Base-by-base conservation (phyloP, 306 rosid genomes). In the Medicago ruthenica region DNA sequence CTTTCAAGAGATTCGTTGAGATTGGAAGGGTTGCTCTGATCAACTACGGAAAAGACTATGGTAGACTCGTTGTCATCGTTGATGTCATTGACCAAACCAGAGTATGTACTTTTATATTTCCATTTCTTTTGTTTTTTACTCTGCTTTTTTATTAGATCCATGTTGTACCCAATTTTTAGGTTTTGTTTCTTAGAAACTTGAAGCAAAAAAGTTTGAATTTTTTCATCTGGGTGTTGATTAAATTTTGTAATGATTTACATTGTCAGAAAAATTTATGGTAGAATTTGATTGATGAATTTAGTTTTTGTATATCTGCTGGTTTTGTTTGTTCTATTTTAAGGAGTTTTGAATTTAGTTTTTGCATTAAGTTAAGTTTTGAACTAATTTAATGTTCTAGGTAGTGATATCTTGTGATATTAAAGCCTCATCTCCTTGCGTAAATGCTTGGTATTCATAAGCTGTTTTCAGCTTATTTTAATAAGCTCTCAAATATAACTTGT, bases 61-160 rank as follows among this genome's bases (percentile, higher is more conserved):
- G 70, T 17, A 64, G 22, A 64, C 15, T 64, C 27, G 70, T 64
- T 4, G 70, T 64, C 7, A 64, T 64, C 48, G 70, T 64, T 9
- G 99, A 95, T 58, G 92, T 95, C 76, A 79, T 92, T 22, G 97
- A 95, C 82, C 99, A 95, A 82, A 93, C 89, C 83, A 80, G 93
- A 70, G 97, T 93, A 27, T 39, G 15, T 41, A 44, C 40, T 13
- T 45, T 80, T 14, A 7, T 27, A 3, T 14, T 31, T 7, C 42
- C 2, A 14, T 31, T 61, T 61, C 18, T 7, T 40, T 31, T 24
- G 0, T 18, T 18, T 73, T 0, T 40, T 20, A 9, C 15, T 1
- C 0, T 21, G 73, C 31, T 27, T 54, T 16, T 55, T 1, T 0
- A 9, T 65, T 17, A 65, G 34, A 65, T 65, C 53, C n/a, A 17